Conservation (phyloP, 352 stramenopile genomes). For the Phytophthora parvispora region DNA sequence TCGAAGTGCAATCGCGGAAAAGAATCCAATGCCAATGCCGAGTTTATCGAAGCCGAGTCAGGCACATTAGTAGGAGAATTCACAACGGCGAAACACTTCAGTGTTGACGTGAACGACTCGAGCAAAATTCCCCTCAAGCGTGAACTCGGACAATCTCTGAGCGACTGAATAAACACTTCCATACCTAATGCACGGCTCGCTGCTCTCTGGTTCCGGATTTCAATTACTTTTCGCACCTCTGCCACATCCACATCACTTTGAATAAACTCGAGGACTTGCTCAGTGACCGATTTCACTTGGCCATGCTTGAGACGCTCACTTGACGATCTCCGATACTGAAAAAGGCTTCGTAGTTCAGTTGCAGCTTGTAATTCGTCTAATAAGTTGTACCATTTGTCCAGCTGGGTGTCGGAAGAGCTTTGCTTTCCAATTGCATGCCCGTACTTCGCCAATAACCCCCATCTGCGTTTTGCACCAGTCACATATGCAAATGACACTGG, state of each 20-base stretch:
- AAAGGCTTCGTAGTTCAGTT: conserved; percentile 74
- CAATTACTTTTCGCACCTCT: conserved; percentile 61
- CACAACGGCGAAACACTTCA: conserved; percentile 51
- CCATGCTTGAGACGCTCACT: conserved; percentile 65
- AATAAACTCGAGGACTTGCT: conserved; percentile 89
- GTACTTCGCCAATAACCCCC: conserved; percentile 80
- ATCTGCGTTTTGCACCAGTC: conserved; percentile 72
- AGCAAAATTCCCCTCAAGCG: conserved; percentile 50
- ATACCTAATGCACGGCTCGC: conserved; percentile 55
- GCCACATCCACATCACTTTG: conserved; percentile 80
- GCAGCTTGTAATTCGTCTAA: conserved; percentile 83
- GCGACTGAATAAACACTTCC: conserved; percentile 47
- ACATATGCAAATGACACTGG: conserved; percentile 84
- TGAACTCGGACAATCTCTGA: conserved; percentile 32
- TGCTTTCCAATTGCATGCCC: conserved; percentile 64
- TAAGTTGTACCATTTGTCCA: conserved; percentile 87
- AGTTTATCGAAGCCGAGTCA: conserved; percentile 2
- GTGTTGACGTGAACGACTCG: conserved; percentile 54
- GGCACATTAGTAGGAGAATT: conserved; percentile 38
- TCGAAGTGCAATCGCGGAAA: conserved; percentile 67
- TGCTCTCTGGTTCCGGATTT: conserved; percentile 58
- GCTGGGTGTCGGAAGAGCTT: conserved; percentile 50
- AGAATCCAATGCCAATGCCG: conserved; percentile 13
- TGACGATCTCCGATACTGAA: conserved; percentile 83
- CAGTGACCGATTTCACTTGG: conserved; percentile 76